Percentiles rank a stretch among this genome's conserved stretches.
phyloP scores from a whole-genome alignment of 2,329 filamentous ascomycete species.

The Chrysosporium keratinophilum region DNA sequence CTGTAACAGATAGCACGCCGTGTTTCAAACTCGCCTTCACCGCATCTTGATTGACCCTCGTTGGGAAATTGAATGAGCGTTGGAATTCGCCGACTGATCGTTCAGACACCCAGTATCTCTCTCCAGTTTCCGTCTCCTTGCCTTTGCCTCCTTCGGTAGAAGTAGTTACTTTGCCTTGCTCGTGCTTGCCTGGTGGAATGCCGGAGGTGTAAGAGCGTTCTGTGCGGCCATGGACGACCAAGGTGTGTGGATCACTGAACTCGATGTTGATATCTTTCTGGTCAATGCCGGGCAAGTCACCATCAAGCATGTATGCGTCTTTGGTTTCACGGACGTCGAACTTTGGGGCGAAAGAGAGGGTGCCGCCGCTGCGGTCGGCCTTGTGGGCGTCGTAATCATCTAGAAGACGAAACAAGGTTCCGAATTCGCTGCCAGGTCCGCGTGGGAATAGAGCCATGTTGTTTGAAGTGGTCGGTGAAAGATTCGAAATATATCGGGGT shows the following conservation, averaged over 20 bases:
- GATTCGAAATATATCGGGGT: background rate
- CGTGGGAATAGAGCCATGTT: conserved; percentile 15
- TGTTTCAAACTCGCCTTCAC: conserved; percentile 53
- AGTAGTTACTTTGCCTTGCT: conserved; percentile 18
- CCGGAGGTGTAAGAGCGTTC: conserved; percentile 30
- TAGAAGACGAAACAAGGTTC: conserved; percentile 39
- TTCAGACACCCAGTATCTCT: conserved; percentile 49
- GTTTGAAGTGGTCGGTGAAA: background rate
- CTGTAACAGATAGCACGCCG: conserved; percentile 47
- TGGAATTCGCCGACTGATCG: conserved; percentile 51
- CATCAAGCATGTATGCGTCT: conserved; percentile 38
- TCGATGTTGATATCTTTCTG: conserved; percentile 40
- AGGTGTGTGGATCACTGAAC: conserved; percentile 39
- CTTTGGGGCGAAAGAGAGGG: conserved; percentile 30
- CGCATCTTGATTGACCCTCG: conserved; percentile 48
- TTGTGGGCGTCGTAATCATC: conserved; percentile 36
- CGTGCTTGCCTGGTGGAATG: conserved; percentile 12
- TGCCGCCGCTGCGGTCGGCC: conserved; percentile 15
- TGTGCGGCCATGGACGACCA: conserved; percentile 37
- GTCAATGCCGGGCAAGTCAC: conserved; percentile 40
- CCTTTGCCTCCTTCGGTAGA: conserved; percentile 37
- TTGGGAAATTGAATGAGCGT: conserved; percentile 50
- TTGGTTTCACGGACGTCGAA: conserved; percentile 41
- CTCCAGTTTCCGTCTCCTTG: conserved; percentile 22
- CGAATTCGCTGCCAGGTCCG: conserved; percentile 28